phyloP scores from a whole-genome alignment of 1,139 yeast genomes.

The Suhomyces choctaworum region DNA sequence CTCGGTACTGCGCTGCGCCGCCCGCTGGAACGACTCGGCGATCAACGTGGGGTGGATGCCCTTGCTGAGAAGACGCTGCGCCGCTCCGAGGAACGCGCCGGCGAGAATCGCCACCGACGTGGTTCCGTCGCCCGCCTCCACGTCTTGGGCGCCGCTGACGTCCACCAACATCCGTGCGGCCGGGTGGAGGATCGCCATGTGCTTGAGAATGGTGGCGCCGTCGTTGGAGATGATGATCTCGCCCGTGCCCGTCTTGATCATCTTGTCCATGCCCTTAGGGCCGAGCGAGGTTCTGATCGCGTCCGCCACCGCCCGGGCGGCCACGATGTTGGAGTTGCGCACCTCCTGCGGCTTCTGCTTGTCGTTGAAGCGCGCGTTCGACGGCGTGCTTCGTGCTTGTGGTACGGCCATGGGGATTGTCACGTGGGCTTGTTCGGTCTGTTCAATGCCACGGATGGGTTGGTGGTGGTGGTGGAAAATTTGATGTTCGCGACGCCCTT shows the following conservation, averaged over 20 bases:
- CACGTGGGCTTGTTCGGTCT: no score
- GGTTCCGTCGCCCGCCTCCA: conserved; percentile 99
- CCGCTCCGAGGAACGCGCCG: conserved; percentile 92
- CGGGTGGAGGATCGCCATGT: conserved; percentile 97
- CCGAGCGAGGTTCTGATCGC: conserved; percentile 97
- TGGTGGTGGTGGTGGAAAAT: no score
- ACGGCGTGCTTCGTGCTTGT: conserved; percentile 45
- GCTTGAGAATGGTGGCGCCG: conserved; percentile 94
- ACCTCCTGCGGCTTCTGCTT: conserved; percentile 98
- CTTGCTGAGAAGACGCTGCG: conserved; percentile 81
- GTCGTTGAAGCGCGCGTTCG: conserved; percentile 88
- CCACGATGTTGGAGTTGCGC: conserved; percentile 86
- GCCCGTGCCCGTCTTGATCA: conserved; percentile 92
- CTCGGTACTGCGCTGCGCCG: conserved; percentile 85
- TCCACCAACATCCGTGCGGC: conserved; percentile 99
- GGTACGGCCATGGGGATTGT: conserved; percentile 6
- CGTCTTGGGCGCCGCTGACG: conserved; percentile 95
- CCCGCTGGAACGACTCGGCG: conserved; percentile 93
- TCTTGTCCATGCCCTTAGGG: conserved; percentile 99
- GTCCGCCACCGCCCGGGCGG: conserved; percentile 97
- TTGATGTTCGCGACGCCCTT: no score
- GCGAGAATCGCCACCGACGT: conserved; percentile 95
- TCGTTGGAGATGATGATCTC: conserved; percentile 95
- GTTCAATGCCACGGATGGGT: no score
- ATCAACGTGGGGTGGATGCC: conserved; percentile 96